Conservation (phyloP, 2,329 filamentous ascomycete species). For the Claviceps arundinis region DNA sequence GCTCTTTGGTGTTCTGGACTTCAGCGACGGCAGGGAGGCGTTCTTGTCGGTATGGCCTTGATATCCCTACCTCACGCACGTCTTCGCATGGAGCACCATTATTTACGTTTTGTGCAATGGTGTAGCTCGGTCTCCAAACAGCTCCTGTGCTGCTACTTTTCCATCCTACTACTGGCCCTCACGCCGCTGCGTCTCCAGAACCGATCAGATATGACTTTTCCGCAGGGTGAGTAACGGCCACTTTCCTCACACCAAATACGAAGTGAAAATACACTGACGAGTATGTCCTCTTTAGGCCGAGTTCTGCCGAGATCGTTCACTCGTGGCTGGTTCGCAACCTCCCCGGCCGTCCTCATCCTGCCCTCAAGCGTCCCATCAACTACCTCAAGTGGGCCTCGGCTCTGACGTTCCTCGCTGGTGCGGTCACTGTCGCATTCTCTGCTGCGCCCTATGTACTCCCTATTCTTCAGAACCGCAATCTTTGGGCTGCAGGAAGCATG, state of each 20-base stretch:
- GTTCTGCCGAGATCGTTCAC: conserved; percentile 65
- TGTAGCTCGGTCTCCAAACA: conserved; percentile 80
- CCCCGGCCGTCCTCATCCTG: conserved; percentile 62
- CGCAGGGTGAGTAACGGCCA: conserved; percentile 44
- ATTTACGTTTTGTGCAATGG: background rate
- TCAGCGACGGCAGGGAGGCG: conserved; percentile 65
- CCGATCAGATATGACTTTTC: conserved; percentile 78
- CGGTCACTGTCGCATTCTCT: conserved; percentile 54
- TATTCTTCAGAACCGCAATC: conserved; percentile 73
- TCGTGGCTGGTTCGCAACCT: conserved; percentile 68
- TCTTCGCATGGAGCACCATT: background rate
- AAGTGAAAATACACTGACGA: background rate
- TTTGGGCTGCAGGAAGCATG: conserved; percentile 85
- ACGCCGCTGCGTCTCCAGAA: conserved; percentile 55
- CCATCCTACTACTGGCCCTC: conserved; percentile 68
- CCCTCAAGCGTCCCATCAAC: conserved; percentile 76
- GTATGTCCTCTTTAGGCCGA: conserved; percentile 37
- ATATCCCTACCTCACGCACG: background rate
- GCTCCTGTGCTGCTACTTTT: conserved; percentile 83
- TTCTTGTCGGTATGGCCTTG: conserved; percentile 63
- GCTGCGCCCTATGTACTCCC: conserved; percentile 70
- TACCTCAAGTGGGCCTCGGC: conserved; percentile 61
- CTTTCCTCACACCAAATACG: background rate
- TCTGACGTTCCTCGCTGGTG: conserved; percentile 55
- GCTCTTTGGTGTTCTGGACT: conserved; percentile 78